These are phyloP conservation scores for Trametes sp. DNA, from an alignment of 1,284 basidiomycete genomes.

Conservation along the genomic window DNA sequence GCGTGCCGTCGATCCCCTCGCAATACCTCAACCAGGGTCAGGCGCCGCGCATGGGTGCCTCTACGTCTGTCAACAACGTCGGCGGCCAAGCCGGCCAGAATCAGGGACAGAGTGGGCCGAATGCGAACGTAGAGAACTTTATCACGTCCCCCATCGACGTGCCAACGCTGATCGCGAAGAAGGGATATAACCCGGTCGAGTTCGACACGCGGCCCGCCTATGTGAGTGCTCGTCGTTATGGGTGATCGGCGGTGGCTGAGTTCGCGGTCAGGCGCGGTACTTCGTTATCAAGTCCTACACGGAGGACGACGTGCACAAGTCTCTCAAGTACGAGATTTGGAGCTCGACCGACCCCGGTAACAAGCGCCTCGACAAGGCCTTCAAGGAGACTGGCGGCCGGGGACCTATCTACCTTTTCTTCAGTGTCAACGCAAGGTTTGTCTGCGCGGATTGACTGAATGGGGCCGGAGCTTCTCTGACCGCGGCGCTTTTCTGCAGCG, in stretches of 20 bases:
- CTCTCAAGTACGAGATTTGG: slow-evolving; percentile 97
- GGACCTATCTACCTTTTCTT: slow-evolving; percentile 97
- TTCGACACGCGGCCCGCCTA: slow-evolving; percentile 86
- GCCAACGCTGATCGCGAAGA: slow-evolving; percentile 83
- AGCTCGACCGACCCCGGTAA: slow-evolving; percentile 96
- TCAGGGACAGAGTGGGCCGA: slow-evolving; percentile 40
- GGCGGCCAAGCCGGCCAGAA: slow-evolving; percentile 30
- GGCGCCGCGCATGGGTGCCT: slow-evolving; percentile 52
- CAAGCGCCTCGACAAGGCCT: slow-evolving; percentile 94
- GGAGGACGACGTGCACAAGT: slow-evolving; percentile 97
- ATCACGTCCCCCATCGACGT: slow-evolving; percentile 79
- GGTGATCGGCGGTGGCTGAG: slow-evolving; percentile 17
- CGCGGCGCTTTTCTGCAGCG: slow-evolving; percentile 51
- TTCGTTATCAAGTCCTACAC: slow-evolving; percentile 99
- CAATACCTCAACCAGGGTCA: slow-evolving; percentile 69
- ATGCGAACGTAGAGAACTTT: slow-evolving; percentile 42
- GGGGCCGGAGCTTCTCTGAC: slow-evolving; percentile 14
- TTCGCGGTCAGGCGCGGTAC: slow-evolving; percentile 72
- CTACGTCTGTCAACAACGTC: slow-evolving; percentile 34
- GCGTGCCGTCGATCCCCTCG: slow-evolving; percentile 71
- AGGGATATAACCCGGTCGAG: slow-evolving; percentile 89
- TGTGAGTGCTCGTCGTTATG: slow-evolving; percentile 51
- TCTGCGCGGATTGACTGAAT: neutral
- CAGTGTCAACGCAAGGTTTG: slow-evolving; percentile 89
- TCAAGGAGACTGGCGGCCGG: slow-evolving; percentile 85